Base-by-base conservation (phyloP, 169 alveolate genomes). In the Blepharisma undulans region DNA sequence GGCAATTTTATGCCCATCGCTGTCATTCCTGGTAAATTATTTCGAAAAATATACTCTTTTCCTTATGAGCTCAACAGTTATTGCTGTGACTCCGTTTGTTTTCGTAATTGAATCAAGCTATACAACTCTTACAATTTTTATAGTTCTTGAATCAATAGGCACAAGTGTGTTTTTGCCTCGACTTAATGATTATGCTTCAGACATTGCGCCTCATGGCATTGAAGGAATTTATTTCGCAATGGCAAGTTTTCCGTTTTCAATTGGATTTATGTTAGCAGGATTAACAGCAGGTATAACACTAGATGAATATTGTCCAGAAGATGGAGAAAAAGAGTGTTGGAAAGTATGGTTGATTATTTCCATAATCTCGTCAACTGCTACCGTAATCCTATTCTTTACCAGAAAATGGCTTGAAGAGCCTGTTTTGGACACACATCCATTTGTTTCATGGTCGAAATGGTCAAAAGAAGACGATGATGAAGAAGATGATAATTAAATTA, bases 221-320 rank as follows among this genome's bases (percentile, higher is more conserved):
- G 95, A 92, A 84, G 96, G 96, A 14, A 92, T 89, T n/a, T 92
- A 80, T 72, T 77, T 92, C 59, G 95, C 96, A 27, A 71, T 94
- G 8, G 8, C 84, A 25, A 33, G 66, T 29, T 71, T 85, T 25
- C 82, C 81, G 10, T 66, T 59, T 30, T 71, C 32, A 22, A 2
- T 92, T 0, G 85, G 72, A 29, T 66, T 81, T 14, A 21, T 89
- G 30, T 30, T 86, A 8, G 32, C 89, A 19, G 93, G 94, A n/a
- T 48, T 78, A 1, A 30, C 89, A 18, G 78, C 93, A n/a, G 92
- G 93, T 8, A 10, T 27, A 16, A 32, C 80, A 16, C 79, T 92
- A n/a, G 61, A 78, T 25, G 61, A 32, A 14, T 92, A 34, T 82
- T 92, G 92, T 91, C 93, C 92, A 18, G 91, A 82, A 14, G 79